Percentiles rank a stretch among this genome's conserved stretches.
These are phyloP conservation scores for Solanum rostratum DNA, from an alignment of 257 asterid species.

Conservation along the genomic window DNA sequence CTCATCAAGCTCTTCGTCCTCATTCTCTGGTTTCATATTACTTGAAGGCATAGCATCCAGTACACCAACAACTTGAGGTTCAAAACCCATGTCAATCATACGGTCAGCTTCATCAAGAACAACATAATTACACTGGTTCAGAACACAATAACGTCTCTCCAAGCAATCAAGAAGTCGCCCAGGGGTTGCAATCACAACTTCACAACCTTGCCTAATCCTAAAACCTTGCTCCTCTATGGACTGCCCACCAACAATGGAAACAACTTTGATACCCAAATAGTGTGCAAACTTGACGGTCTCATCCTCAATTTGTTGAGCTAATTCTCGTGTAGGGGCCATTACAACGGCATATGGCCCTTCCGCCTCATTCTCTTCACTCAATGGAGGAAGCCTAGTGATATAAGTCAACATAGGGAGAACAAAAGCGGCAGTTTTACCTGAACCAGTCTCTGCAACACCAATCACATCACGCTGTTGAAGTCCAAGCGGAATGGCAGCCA, in stretches of 20 bases:
- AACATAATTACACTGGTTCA: slow-evolving; percentile 49
- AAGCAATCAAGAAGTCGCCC: slow-evolving; percentile 51
- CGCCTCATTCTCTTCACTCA: slow-evolving; percentile 36
- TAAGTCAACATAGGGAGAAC: slow-evolving; percentile 53
- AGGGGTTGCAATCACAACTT: slow-evolving; percentile 53
- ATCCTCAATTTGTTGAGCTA: slow-evolving; percentile 1
- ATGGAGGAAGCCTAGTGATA: slow-evolving; percentile 39
- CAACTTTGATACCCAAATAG: slow-evolving; percentile 44
- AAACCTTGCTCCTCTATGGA: slow-evolving; percentile 51
- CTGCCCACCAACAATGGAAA: slow-evolving; percentile 48
- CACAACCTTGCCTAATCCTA: slow-evolving; percentile 45
- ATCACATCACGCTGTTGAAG: slow-evolving; percentile 19
- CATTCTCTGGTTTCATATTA: slow-evolving; percentile 52
- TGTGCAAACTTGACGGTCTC: slow-evolving; percentile 28
- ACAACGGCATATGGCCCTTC: slow-evolving; percentile 8
- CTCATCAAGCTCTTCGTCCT: slow-evolving; percentile 53
- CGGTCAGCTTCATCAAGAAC: slow-evolving; percentile 33
- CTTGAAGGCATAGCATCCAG: slow-evolving; percentile 61
- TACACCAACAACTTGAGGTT: slow-evolving; percentile 53
- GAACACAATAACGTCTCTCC: slow-evolving; percentile 41
- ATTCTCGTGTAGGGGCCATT: neutral
- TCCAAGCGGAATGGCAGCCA: slow-evolving; percentile 9
- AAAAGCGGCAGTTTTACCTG: slow-evolving; percentile 58
- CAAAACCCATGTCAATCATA: slow-evolving; percentile 68
- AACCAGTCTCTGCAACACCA: slow-evolving; percentile 49